Conservation (phyloP, 306 rosid genomes). For the Trifolium repens region DNA sequence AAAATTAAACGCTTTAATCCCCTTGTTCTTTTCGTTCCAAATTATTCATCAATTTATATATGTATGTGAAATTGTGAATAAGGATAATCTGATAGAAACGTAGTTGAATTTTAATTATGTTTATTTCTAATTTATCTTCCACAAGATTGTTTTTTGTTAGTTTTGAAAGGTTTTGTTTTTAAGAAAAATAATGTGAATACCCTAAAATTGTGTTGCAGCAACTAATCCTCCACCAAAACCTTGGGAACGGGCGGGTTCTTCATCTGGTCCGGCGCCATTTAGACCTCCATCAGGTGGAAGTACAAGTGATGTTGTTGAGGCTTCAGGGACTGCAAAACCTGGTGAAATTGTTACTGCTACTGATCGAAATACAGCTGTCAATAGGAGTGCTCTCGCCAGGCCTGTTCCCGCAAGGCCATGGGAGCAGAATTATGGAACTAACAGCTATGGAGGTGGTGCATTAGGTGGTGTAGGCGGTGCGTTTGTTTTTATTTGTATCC, state of each 20-base stretch:
- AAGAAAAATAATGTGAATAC: not conserved
- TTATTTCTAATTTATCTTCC: slow-evolving; percentile 2
- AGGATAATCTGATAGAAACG: not conserved
- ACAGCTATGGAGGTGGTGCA: slow-evolving; percentile 73
- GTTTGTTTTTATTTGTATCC: not conserved
- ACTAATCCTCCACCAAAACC: slow-evolving; percentile 87
- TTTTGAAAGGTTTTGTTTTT: not conserved
- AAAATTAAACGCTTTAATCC: not conserved
- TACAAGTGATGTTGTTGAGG: slow-evolving; percentile 93
- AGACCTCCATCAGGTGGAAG: slow-evolving; percentile 83
- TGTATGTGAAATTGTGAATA: not conserved
- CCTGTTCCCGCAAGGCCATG: slow-evolving; percentile 95
- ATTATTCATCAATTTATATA: not conserved
- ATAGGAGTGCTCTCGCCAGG: slow-evolving; percentile 68
- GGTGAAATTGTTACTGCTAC: slow-evolving; percentile 87
- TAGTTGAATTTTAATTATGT: slow-evolving; percentile 2
- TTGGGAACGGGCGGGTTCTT: slow-evolving; percentile 87
- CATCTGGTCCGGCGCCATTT: slow-evolving; percentile 88
- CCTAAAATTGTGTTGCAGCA: slow-evolving; percentile 51
- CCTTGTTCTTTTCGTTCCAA: not conserved
- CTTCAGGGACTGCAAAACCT: slow-evolving; percentile 94
- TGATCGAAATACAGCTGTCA: slow-evolving; percentile 52
- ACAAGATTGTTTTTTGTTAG: not conserved
- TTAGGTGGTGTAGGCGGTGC: slow-evolving; percentile 85
- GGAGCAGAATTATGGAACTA: slow-evolving; percentile 82